Percentiles rank a stretch among this genome's conserved stretches.
Conservation (phyloP, 2,329 filamentous ascomycete species). For the Fusarium concolor region DNA sequence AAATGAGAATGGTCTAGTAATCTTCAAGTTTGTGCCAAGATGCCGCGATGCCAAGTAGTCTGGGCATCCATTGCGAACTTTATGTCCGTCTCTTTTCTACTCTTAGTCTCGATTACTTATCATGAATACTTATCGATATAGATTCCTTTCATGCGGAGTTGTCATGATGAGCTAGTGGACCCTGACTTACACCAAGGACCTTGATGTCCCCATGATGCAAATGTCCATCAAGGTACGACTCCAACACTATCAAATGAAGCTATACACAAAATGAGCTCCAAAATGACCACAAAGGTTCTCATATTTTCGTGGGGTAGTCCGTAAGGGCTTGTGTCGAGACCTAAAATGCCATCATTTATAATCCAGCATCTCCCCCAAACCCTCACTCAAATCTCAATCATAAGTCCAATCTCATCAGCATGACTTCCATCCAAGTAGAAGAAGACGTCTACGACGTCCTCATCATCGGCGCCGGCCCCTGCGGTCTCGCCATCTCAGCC, state of each 20-base stretch:
- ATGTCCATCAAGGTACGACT: slow-evolving; percentile 36
- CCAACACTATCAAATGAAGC: neutral
- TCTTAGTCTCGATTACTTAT: neutral
- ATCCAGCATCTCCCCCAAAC: neutral
- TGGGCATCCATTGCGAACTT: neutral
- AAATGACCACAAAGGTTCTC: slow-evolving; percentile 29
- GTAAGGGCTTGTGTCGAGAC: neutral
- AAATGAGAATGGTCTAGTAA: neutral
- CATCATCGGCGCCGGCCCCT: slow-evolving; percentile 80
- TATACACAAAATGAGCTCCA: neutral
- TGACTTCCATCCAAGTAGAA: slow-evolving; percentile 29
- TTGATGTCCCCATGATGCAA: slow-evolving; percentile 40
- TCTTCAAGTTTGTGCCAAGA: neutral
- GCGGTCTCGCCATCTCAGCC: slow-evolving; percentile 78
- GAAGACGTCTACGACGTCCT: slow-evolving; percentile 71
- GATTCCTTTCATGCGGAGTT: neutral
- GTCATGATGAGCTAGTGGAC: slow-evolving; percentile 24
- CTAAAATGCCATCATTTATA: neutral
- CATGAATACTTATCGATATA: neutral
- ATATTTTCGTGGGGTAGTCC: accelerated
- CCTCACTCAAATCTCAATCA: neutral
- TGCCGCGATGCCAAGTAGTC: neutral
- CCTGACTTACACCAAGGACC: slow-evolving; percentile 14
- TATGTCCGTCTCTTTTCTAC: accelerated
- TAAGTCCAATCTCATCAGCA: neutral